Evolutionary conservation across 2,329 filamentous ascomycete species (phyloP).

Genomic region (Alternaria sp.): DNA sequence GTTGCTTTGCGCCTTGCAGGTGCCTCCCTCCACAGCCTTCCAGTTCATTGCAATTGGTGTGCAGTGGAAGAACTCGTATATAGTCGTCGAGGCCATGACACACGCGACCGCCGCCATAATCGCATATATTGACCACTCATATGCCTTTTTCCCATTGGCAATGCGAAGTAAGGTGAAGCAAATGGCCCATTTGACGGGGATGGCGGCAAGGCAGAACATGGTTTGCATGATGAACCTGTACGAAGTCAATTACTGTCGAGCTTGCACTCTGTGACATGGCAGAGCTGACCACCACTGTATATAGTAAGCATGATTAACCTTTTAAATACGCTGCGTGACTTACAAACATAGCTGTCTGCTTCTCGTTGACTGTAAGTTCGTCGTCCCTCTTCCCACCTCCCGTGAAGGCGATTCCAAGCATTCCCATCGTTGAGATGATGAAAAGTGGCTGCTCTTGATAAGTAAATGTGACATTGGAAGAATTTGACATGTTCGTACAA

Average conservation of each 20-base stretch:
- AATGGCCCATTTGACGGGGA: slow-evolving; percentile 43
- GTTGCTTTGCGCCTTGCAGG: background rate
- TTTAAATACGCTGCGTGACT: background rate
- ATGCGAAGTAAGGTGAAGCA: slow-evolving; percentile 44
- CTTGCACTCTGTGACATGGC: background rate
- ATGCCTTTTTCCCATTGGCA: slow-evolving; percentile 34
- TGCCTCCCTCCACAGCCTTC: slow-evolving; percentile 18
- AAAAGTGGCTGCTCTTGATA: slow-evolving; percentile 6
- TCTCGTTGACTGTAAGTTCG: slow-evolving; percentile 9
- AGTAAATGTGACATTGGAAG: background rate
- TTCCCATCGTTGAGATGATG: slow-evolving; percentile 14
- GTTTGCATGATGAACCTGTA: slow-evolving; percentile 17
- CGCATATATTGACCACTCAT: slow-evolving; percentile 30
- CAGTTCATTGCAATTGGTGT: slow-evolving; percentile 27
- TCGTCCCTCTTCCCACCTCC: slow-evolving; percentile 14
- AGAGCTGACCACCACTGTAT: slow-evolving; percentile 13
- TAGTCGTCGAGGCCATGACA: slow-evolving; percentile 41
- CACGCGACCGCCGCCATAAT: slow-evolving; percentile 34
- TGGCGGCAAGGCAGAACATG: slow-evolving; percentile 17
- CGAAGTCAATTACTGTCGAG: background rate
- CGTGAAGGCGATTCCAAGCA: slow-evolving; percentile 19
- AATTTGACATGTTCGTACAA: slow-evolving; percentile 6
- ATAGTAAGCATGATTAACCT: background rate
- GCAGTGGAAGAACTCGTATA: slow-evolving; percentile 39
- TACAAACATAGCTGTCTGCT: slow-evolving; percentile 19